Conservation (phyloP, 345 rosid species). For the Citrus maxima region DNA sequence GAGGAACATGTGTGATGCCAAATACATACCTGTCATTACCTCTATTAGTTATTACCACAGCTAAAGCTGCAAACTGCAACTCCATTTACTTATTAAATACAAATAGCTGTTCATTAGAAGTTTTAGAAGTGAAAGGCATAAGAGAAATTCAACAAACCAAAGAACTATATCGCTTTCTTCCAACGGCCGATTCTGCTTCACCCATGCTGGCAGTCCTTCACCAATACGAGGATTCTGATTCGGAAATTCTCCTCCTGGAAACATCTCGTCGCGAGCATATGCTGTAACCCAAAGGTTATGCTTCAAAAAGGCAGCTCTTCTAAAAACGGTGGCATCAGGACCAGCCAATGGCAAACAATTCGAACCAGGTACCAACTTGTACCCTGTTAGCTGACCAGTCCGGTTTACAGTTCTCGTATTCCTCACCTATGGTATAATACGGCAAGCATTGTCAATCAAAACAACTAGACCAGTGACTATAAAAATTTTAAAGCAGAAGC, state of each 20-base stretch:
- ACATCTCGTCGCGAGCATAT: constrained; percentile 58
- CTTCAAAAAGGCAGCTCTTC: constrained; percentile 83
- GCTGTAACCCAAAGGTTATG: constrained; percentile 91
- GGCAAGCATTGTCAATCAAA: neutral
- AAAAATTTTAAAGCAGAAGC: neutral
- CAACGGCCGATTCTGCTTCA: constrained; percentile 69
- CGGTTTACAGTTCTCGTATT: constrained; percentile 87
- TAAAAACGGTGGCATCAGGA: constrained; percentile 75
- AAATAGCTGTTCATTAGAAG: neutral
- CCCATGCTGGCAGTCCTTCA: constrained; percentile 89
- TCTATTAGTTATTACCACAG: neutral
- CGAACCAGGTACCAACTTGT: constrained; percentile 82
- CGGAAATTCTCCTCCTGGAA: constrained; percentile 93
- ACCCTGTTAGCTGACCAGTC: constrained; percentile 83
- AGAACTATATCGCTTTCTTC: constrained; percentile 85
- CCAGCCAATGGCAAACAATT: constrained; percentile 89
- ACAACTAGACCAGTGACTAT: neutral
- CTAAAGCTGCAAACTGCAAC: neutral
- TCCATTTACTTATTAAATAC: neutral
- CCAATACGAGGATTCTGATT: constrained; percentile 88
- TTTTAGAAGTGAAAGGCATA: neutral
- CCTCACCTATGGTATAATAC: constrained; percentile 52
- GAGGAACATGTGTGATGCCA: constrained; percentile 85
- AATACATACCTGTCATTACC: constrained; percentile 65
- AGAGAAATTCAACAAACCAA: constrained; percentile 43